Conservation (phyloP, 2,329 filamentous ascomycete genomes). For the Penicillium sp. region DNA sequence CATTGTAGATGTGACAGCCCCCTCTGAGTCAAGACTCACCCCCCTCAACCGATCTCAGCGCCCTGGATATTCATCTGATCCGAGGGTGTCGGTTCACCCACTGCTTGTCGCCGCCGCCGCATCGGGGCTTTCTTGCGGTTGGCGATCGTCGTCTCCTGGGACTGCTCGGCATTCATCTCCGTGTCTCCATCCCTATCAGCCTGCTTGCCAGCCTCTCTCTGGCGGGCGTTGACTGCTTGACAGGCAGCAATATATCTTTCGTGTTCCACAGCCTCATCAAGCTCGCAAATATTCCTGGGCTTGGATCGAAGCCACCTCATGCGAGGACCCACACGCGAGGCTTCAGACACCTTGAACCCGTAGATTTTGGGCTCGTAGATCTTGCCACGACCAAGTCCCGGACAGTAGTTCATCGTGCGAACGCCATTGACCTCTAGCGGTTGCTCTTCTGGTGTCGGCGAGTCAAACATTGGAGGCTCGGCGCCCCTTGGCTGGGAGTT, state of each 20-base stretch:
- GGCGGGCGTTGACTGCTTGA: slow-evolving; percentile 23
- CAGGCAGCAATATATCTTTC: slow-evolving; percentile 33
- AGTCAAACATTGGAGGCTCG: slow-evolving; percentile 26
- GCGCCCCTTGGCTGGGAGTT: slow-evolving; percentile 26
- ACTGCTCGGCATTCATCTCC: slow-evolving; percentile 35
- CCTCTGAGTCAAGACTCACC: too few relatives aligned
- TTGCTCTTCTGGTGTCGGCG: slow-evolving; percentile 44
- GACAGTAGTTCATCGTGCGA: slow-evolving; percentile 79
- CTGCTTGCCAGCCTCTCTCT: slow-evolving; percentile 9
- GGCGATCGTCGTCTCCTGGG: slow-evolving; percentile 40
- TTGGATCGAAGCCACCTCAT: slow-evolving; percentile 96
- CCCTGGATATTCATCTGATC: slow-evolving; percentile 38
- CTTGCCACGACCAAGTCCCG: slow-evolving; percentile 74
- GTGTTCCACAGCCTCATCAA: slow-evolving; percentile 65
- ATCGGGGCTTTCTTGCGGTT: slow-evolving; percentile 46
- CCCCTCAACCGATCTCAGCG: slow-evolving; percentile 11
- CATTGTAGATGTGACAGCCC: slow-evolving; percentile 11
- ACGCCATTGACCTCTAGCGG: slow-evolving; percentile 74
- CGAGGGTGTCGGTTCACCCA: slow-evolving; percentile 14
- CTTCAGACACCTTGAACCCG: slow-evolving; percentile 89
- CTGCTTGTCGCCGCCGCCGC: slow-evolving; percentile 36
- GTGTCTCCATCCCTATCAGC: slow-evolving; percentile 39
- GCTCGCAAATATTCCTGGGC: slow-evolving; percentile 72
- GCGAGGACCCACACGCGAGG: slow-evolving; percentile 81
- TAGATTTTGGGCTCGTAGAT: slow-evolving; percentile 97